Base-by-base conservation (phyloP, 139 green algal genomes). In the Microglena sp. region DNA sequence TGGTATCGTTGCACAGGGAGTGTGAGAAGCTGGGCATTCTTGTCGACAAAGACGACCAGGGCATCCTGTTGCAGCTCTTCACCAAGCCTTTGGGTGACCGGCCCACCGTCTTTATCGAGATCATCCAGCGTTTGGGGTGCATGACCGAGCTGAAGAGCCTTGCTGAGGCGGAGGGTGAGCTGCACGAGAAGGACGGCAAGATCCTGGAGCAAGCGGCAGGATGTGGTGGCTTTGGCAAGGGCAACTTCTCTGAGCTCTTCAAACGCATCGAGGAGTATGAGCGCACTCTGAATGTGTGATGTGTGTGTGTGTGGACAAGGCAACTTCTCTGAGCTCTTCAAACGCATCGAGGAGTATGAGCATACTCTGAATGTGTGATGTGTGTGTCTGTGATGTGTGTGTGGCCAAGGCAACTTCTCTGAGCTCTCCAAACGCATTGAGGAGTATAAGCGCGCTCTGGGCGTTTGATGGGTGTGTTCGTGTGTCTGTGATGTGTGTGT, bases 201-300 rank as follows among this genome's bases (percentile, higher is more conserved):
- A 8, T 60, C n/a, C 26, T 66, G 33, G 70, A 87, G 55, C 93
- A 99, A 70, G 84, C 83, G 28, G 92, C 80, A 3, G 93, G 93
- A 3, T 99, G 94, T 75, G 94, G 94, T 21, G 94, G 94, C 2
- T 97, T 97, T 72, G 94, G 94, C 56, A 99, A 99, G 73, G 94
- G 92, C 55, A 98, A 98, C 77, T 99, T 99, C 84, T 92, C 28
- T n/a, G 92, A 94, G 75, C 81, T 97, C 28, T 97, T 98, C 76
- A 77, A 77, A 58, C 58, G 68, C 33, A 87, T 87, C 64, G 81
- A 87, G 64, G 78, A 18, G 24, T 86, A 84, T 32, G 80, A 84
- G 73, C 68, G 71, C 29, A 84, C 73, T 24, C 69, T 86, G 5
- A 70, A 69, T 22, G 61, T 72, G 1, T 79, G 32, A 55, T 18